Base-by-base conservation (phyloP, 176 grass and related monocot species). In the Typha latifolia region DNA sequence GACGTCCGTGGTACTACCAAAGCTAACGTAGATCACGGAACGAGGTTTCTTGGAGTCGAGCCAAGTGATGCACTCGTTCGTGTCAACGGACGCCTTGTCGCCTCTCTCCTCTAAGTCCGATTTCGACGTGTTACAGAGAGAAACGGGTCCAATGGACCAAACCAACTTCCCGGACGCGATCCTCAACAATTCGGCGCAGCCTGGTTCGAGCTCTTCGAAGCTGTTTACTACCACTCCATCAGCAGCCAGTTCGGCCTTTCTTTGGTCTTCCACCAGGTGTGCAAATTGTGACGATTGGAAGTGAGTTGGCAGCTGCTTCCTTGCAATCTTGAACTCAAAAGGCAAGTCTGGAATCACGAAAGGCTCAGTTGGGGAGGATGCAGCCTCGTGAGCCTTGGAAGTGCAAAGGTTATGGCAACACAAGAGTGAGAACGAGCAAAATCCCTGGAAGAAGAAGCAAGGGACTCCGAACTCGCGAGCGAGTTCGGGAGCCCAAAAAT, bases 21-120 rank as follows among this genome's bases (percentile, higher is more conserved):
- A 96, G 77, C 84, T 82, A 24, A 90, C 87, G 57, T 90, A 90
- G 61, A 96, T 59, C 21, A 96, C 84, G 11, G 87, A 88, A n/a
- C 15, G 71, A 5, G 18, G 1, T 26, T 65, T 75, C 84, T 69
- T 83, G 7, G 73, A 50, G 37, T 87, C 67, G 22, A 96, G 79
- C 91, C 91, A 96, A 15, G 66, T n/a, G 63, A 87, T 67, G 70
- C 79, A 90, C 26, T 12, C 62, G 63, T 49, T 56, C 1, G 76
- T 53, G 12, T 87, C 78, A 0, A 77, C 78, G 12, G 69, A 66
- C 6, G 78, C 15, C 21, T 77, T 57, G 19, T 66, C 18, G 50
- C 73, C 79, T 55, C 79, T 66, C 11, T 14, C 50, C 18, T 7
- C 27, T 14, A 24, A 55, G 64, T 78, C 77, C 23, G 69, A 20